Evolutionary conservation across 495 filamentous ascomycete genomes (phyloP), one percentile per base, ranked within the genome.

Genomic region (Annulohypoxylon stygium): DNA sequence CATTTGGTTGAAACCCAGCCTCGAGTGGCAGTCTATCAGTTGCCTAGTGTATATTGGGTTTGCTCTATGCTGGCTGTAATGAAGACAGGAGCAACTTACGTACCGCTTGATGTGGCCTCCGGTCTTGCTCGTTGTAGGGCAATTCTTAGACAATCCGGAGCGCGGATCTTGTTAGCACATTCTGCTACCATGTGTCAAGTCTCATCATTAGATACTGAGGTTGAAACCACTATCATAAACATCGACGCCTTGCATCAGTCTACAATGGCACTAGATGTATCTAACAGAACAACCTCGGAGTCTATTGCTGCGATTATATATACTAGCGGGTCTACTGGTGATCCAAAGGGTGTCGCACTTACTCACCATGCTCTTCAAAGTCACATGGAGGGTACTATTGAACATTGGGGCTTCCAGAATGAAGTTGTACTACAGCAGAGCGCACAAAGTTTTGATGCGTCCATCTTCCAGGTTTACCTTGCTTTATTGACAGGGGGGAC

Each of bases 161-260:
- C 39, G 39, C 39, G n/a, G 8, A 43, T 43, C 8, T 2, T 43
- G 2, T 43, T 43, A 43, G 7, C 3, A 11, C 3, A 43, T n/a
- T n/a, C n/a, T n/a, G 12, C 2, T 43, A 10, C 39, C 2, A 43
- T 12, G n/a, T 43, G 39, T 12, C n/a, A n/a, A 10, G 8, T 43
- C 39, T 3, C 3, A 43, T n/a, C 12, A n/a, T 12, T 84, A 0
- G 84, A 84, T 10, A 64, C 43, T n/a, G n/a, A n/a, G n/a, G n/a
- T n/a, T n/a, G n/a, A n/a, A n/a, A n/a, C n/a, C n/a, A n/a, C n/a
- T n/a, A n/a, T n/a, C n/a, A n/a, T n/a, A n/a, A n/a, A n/a, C n/a
- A n/a, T n/a, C n/a, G n/a, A n/a, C n/a, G n/a, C n/a, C n/a, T n/a
- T n/a, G n/a, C n/a, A n/a, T n/a, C n/a, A n/a, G 0, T 84, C 85